Evolutionary conservation across 2,329 filamentous ascomycete species (phyloP).

Genomic region (Aspergillus transmontanensis): DNA sequence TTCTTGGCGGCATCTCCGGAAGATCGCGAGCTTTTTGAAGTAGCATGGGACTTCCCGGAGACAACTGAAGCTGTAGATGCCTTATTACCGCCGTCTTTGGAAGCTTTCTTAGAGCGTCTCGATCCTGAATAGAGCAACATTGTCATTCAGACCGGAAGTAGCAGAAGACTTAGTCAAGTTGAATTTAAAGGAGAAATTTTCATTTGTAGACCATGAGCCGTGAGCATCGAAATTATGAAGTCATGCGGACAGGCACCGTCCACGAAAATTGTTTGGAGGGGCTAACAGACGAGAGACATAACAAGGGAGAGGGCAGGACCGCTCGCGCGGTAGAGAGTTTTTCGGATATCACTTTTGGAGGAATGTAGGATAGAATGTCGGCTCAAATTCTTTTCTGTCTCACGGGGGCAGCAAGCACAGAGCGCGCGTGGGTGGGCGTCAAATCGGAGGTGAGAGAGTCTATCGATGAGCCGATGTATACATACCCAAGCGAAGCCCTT

Average conservation of each 20-base stretch:
- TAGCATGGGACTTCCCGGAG: slow-evolving; percentile 22
- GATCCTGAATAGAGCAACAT: slow-evolving; percentile 33
- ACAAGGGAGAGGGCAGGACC: slow-evolving; percentile 20
- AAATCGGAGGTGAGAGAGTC: not conserved
- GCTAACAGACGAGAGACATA: slow-evolving; percentile 18
- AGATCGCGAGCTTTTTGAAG: slow-evolving; percentile 22
- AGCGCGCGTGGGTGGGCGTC: not conserved
- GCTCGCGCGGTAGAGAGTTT: slow-evolving; percentile 9
- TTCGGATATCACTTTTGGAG: slow-evolving; percentile 3
- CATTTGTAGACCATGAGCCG: slow-evolving; percentile 15
- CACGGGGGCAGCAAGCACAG: not conserved
- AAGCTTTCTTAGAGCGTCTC: slow-evolving; percentile 30
- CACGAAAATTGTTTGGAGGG: slow-evolving; percentile 7
- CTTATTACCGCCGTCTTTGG: slow-evolving; percentile 30
- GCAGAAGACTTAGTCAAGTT: slow-evolving; percentile 3
- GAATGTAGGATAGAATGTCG: slow-evolving; percentile 25
- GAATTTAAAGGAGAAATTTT: not conserved
- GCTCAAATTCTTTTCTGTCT: not conserved
- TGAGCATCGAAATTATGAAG: slow-evolving; percentile 1
- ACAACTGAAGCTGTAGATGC: slow-evolving; percentile 28
- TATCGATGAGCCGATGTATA: not conserved
- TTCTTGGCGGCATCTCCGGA: slow-evolving; percentile 22
- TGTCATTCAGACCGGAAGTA: slow-evolving; percentile 22
- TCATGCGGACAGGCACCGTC: slow-evolving; percentile 16
- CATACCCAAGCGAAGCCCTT: slow-evolving; percentile 1